phyloP scores from a whole-genome alignment of 2,329 filamentous ascomycete genomes.

The Domatiomyces globalis region DNA sequence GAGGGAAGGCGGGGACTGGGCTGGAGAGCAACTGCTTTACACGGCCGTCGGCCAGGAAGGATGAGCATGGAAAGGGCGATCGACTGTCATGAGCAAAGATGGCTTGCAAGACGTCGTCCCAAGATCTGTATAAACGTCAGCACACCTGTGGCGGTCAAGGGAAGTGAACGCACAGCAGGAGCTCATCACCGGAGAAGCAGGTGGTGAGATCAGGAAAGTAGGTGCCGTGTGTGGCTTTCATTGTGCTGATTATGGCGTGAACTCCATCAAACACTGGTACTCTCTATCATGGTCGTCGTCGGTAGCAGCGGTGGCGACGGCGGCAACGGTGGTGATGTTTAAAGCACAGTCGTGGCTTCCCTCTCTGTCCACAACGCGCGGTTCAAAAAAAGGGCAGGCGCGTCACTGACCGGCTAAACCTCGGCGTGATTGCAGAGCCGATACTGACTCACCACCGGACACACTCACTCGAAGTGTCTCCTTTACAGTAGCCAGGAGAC shows the following conservation, averaged over 20 bases:
- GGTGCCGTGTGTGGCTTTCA: neutral
- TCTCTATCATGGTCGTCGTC: neutral
- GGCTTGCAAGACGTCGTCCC: conserved; percentile 13
- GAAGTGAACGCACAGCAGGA: conserved; percentile 7
- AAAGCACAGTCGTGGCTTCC: neutral
- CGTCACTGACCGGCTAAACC: neutral
- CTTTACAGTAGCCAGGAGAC: neutral
- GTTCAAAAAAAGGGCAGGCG: neutral
- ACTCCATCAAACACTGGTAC: neutral
- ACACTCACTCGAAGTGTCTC: neutral
- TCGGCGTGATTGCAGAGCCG: neutral
- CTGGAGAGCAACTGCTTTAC: conserved; percentile 8
- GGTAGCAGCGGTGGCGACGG: too few relatives aligned
- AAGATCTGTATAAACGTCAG: conserved; percentile 10
- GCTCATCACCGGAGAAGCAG: conserved; percentile 10
- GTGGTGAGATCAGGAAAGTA: neutral
- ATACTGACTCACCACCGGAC: neutral
- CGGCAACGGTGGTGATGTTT: neutral
- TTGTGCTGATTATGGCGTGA: neutral
- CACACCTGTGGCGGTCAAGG: neutral
- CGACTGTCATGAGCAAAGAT: conserved; percentile 9
- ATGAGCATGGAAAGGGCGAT: conserved; percentile 2
- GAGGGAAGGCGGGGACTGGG: conserved; percentile 6
- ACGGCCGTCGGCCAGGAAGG: conserved; percentile 8
- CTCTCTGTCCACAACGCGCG: too few relatives aligned